Conservation (phyloP, 192 early-diverging fungal genomes). For the Entomortierella lignicola region DNA sequence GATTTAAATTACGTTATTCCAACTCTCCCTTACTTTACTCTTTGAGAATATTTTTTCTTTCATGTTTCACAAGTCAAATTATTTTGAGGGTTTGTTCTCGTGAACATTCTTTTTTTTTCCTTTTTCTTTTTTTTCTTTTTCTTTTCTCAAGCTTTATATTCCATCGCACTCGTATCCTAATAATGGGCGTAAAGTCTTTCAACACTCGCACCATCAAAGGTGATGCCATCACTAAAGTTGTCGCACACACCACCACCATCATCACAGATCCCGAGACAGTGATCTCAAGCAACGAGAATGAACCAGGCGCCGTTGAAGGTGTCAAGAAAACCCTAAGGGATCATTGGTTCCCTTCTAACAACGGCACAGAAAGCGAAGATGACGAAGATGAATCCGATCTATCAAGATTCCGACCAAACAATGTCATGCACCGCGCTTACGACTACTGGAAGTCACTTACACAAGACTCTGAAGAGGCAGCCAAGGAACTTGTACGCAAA, state of each 20-base stretch:
- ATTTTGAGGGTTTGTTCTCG: too few relatives aligned
- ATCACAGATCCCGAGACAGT: slow-evolving; percentile 38
- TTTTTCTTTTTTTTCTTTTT: too few relatives aligned
- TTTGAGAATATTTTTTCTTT: too few relatives aligned
- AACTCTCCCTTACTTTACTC: too few relatives aligned
- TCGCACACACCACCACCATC: slow-evolving; percentile 45
- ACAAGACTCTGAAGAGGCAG: slow-evolving; percentile 30
- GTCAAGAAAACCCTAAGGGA: slow-evolving; percentile 32
- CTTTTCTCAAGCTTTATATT: too few relatives aligned
- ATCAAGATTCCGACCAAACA: slow-evolving; percentile 15
- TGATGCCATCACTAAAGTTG: slow-evolving; percentile 44
- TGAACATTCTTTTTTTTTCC: too few relatives aligned
- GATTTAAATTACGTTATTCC: too few relatives aligned
- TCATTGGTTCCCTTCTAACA: slow-evolving; percentile 33
- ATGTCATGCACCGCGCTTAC: slow-evolving; percentile 33
- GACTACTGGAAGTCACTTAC: slow-evolving; percentile 52
- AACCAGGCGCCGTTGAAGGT: slow-evolving; percentile 23
- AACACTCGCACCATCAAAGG: slow-evolving; percentile 48
- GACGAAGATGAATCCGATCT: slow-evolving; percentile 27
- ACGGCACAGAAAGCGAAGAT: background rate
- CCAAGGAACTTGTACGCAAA: slow-evolving; percentile 31
- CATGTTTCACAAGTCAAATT: too few relatives aligned
- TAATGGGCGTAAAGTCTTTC: slow-evolving; percentile 17
- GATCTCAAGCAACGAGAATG: slow-evolving; percentile 3
- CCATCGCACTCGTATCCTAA: too few relatives aligned